These are phyloP conservation scores for Cucurbita maxima DNA, from an alignment of 306 rosid species.

Conservation along the genomic window DNA sequence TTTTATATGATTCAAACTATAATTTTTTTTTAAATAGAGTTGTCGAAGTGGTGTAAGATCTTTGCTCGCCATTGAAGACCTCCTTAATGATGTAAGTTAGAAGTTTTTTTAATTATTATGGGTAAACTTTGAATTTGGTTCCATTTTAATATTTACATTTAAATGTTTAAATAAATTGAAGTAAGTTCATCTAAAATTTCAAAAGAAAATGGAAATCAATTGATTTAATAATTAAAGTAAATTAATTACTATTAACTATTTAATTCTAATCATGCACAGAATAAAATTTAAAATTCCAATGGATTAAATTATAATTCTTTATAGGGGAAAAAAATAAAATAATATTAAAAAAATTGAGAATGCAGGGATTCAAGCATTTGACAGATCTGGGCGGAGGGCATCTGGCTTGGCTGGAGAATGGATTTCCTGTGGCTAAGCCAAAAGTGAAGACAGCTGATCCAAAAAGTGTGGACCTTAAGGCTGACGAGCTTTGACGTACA, in stretches of 20 bases:
- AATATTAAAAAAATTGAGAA: slow-evolving; percentile 7
- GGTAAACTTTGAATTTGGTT: no score
- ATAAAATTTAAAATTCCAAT: no score
- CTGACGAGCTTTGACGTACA: not conserved
- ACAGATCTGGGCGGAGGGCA: slow-evolving; percentile 75
- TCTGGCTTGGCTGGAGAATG: slow-evolving; percentile 45
- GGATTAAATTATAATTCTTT: no score
- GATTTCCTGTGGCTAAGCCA: slow-evolving; percentile 25
- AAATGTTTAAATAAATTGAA: no score
- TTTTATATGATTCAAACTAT: not conserved
- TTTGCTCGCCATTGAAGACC: slow-evolving; percentile 43
- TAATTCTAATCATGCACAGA: no score
- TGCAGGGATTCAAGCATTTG: slow-evolving; percentile 56
- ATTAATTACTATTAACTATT: no score
- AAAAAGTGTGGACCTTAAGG: not conserved
- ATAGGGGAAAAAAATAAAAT: no score
- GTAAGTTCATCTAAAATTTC: no score
- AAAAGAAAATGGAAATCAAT: no score
- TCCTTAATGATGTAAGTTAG: slow-evolving; percentile 42
- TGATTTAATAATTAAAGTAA: no score
- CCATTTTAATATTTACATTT: no score
- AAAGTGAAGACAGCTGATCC: slow-evolving; percentile 6
- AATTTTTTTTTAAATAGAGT: slow-evolving; percentile 26
- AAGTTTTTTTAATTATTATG: no score
- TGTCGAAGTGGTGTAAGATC: slow-evolving; percentile 76